These are phyloP conservation scores for Saururus chinensis DNA, from an alignment of 164 flowering plant genomes.

Conservation along the genomic window DNA sequence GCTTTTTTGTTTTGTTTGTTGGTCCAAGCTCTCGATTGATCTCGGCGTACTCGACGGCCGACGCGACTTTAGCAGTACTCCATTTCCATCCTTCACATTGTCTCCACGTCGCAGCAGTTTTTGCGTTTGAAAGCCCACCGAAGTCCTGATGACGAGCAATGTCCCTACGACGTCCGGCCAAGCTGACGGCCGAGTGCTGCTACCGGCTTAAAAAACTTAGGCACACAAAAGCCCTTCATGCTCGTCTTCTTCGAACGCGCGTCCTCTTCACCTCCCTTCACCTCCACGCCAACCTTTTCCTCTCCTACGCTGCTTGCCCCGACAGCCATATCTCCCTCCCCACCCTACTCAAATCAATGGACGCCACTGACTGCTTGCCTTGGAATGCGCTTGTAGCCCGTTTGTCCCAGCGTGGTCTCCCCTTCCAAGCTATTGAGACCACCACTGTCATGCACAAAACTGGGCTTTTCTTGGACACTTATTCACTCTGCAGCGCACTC, in stretches of 20 bases:
- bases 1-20: no score
- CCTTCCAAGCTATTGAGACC: slow-evolving; percentile 30
- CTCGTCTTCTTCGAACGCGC: slow-evolving; percentile 31
- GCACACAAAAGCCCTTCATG: slow-evolving; percentile 32
- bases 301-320: slow-evolving; percentile 30
- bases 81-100: no score
- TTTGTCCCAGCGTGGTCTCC: slow-evolving; percentile 34
- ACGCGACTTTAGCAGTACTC: no score
- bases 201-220: slow-evolving; percentile 12
- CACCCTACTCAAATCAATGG: slow-evolving; percentile 29
- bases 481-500: slow-evolving; percentile 43
- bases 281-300: slow-evolving; percentile 31
- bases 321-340: slow-evolving; percentile 16
- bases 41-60: no score
- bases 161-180: no score
- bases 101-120: no score
- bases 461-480: slow-evolving; percentile 37
- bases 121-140: no score
- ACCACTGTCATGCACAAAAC: slow-evolving; percentile 43
- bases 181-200: no score
- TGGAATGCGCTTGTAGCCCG: slow-evolving; percentile 45
- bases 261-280: slow-evolving; percentile 20
- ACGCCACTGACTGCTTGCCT: slow-evolving; percentile 30
- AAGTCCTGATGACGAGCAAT: no score
- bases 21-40: no score